Percentiles rank a stretch among this genome's conserved stretches.
Evolutionary conservation across 1,284 basidiomycete genomes (phyloP).

Genomic region (Garcileccinum viscosum): DNA sequence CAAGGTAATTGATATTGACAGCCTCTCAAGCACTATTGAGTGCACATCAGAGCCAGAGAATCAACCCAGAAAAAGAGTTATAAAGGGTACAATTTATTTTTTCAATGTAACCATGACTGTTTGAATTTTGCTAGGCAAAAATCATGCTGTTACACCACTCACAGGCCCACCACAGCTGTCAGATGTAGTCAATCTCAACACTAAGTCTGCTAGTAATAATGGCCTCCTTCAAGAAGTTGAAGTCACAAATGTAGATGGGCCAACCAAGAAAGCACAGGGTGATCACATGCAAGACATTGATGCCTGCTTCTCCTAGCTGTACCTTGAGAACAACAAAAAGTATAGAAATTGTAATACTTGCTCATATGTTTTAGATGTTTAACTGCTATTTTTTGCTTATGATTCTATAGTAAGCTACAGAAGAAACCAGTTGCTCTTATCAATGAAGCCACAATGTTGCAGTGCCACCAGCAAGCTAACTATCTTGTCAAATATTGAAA

Average conservation of each 20-base stretch:
- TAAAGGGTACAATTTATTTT: background rate
- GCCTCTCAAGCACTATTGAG: background rate
- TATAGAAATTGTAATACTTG: background rate
- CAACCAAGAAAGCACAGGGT: background rate
- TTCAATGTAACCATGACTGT: background rate
- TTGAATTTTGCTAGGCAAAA: background rate
- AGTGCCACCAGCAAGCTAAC: background rate
- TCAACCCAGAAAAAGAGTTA: background rate
- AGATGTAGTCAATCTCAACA: background rate
- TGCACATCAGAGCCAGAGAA: background rate
- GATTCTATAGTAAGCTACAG: background rate
- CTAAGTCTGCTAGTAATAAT: background rate
- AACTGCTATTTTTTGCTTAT: background rate
- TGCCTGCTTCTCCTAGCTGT: background rate
- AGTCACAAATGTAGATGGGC: background rate
- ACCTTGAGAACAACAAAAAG: background rate
- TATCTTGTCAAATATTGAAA: background rate
- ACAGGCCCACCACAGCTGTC: background rate
- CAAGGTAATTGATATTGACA: background rate
- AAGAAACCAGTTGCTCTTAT: background rate
- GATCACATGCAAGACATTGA: background rate
- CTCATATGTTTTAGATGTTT: background rate
- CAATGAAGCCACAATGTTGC: background rate
- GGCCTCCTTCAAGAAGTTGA: background rate
- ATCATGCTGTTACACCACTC: background rate